phyloP scores from a whole-genome alignment of 495 filamentous ascomycete genomes.

The Sabuloglossum arenarium region DNA sequence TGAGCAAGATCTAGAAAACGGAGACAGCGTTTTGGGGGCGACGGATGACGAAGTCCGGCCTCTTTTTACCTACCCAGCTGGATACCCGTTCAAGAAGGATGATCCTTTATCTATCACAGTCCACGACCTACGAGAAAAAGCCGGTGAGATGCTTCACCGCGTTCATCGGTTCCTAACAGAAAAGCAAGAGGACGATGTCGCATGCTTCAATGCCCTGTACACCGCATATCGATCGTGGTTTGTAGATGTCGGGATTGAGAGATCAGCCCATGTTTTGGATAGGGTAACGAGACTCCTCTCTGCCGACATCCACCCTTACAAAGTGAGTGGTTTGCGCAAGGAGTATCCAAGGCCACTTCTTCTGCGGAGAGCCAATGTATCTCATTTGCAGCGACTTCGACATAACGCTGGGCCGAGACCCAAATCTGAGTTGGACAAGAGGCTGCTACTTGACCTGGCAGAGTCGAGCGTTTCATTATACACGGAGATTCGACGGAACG shows the following conservation, averaged over 20 bases:
- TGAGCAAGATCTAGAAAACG: conserved; percentile 19
- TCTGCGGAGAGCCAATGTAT: conserved; percentile 75
- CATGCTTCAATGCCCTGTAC: conserved; percentile 84
- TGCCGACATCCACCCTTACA: conserved; percentile 77
- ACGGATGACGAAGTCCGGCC: conserved; percentile 70
- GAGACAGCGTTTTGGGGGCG: conserved; percentile 33
- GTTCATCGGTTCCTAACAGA: conserved; percentile 67
- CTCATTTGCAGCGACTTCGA: conserved; percentile 78
- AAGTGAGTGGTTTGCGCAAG: conserved; percentile 80
- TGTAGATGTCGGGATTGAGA: conserved; percentile 87
- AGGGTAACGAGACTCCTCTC: conserved; percentile 60
- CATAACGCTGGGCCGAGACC: conserved; percentile 79
- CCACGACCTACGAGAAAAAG: conserved; percentile 56
- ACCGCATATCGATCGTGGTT: conserved; percentile 92
- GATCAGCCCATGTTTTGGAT: conserved; percentile 85
- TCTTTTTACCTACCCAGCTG: conserved; percentile 65
- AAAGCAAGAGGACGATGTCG: conserved; percentile 86
- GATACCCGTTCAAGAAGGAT: conserved; percentile 52
- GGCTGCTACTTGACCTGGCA: conserved; percentile 68
- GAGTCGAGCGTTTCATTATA: conserved; percentile 86
- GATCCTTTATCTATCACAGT: conserved; percentile 47
- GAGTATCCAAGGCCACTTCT: conserved; percentile 79
- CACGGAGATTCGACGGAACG: conserved; percentile 82
- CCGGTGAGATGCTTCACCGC: conserved; percentile 60
- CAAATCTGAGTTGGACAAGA: conserved; percentile 66